Evolutionary conservation across 768 basidiomycete genomes (phyloP).

Genomic region (Leccinum barrowsii): DNA sequence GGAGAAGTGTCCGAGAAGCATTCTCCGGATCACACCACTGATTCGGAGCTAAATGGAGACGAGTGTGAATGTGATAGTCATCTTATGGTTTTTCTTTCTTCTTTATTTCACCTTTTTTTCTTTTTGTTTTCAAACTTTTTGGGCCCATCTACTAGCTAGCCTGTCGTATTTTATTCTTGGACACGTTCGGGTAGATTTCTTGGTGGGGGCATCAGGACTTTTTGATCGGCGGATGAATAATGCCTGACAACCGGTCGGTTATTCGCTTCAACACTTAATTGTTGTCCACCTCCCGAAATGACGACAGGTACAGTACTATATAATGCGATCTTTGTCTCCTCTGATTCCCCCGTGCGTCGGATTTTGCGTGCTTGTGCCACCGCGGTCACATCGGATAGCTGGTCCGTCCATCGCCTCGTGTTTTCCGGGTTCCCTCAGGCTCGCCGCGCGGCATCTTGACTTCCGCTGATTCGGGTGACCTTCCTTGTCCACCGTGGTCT

Average conservation of each 20-base stretch:
- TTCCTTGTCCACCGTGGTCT: background rate
- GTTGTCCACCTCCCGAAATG: conserved; percentile 1
- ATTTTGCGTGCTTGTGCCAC: background rate
- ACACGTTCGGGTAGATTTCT: background rate
- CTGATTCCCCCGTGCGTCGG: background rate
- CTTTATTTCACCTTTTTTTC: background rate
- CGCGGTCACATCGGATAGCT: conserved; percentile 4
- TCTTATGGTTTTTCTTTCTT: background rate
- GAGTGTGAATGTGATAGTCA: background rate
- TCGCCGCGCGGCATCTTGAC: conserved; percentile 9
- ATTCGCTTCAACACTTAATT: background rate
- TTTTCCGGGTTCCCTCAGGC: conserved; percentile 2
- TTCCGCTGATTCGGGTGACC: background rate
- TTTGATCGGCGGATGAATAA: background rate
- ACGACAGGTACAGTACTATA: too few species aligned
- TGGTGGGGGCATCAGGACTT: background rate
- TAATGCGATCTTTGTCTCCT: background rate
- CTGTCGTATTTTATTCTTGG: conserved; percentile 10
- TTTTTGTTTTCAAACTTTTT: background rate
- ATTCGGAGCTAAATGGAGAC: background rate
- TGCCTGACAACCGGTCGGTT: background rate
- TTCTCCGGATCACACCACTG: conserved; percentile 58
- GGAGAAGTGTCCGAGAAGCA: conserved; percentile 80
- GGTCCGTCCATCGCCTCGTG: conserved; percentile 17
- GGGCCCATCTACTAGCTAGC: background rate